Conservation (phyloP, 306 rosid genomes). For the Canavalia ensiformis region DNA sequence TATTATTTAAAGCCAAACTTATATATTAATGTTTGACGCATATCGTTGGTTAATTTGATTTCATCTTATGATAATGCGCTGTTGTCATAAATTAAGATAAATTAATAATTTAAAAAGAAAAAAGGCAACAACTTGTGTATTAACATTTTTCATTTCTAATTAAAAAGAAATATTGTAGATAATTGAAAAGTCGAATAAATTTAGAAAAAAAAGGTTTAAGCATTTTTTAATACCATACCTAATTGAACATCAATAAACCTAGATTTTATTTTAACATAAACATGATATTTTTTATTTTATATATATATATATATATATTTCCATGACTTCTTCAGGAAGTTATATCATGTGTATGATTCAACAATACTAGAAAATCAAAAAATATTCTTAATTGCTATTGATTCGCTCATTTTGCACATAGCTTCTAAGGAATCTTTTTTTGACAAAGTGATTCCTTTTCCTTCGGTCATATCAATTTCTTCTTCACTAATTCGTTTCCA, state of each 20-base stretch:
- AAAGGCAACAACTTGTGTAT: background rate
- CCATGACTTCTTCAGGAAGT: background rate
- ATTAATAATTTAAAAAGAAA: background rate
- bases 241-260: background rate
- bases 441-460: background rate
- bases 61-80: too few species aligned
- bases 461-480: background rate
- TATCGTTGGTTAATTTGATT: too few species aligned
- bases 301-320: too few species aligned
- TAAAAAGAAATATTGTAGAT: background rate
- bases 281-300: background rate
- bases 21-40: too few species aligned
- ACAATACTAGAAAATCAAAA: too few species aligned
- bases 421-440: background rate
- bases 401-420: background rate
- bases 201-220: background rate
- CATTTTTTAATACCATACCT: background rate
- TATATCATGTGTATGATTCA: background rate
- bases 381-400: background rate
- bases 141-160: background rate
- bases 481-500: background rate
- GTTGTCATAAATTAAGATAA: too few species aligned
- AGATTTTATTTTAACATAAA: background rate
- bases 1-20: too few species aligned
- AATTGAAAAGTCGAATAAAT: background rate